Evolutionary conservation across 768 basidiomycete genomes (phyloP).

Genomic region (Lentinula aciculospora): DNA sequence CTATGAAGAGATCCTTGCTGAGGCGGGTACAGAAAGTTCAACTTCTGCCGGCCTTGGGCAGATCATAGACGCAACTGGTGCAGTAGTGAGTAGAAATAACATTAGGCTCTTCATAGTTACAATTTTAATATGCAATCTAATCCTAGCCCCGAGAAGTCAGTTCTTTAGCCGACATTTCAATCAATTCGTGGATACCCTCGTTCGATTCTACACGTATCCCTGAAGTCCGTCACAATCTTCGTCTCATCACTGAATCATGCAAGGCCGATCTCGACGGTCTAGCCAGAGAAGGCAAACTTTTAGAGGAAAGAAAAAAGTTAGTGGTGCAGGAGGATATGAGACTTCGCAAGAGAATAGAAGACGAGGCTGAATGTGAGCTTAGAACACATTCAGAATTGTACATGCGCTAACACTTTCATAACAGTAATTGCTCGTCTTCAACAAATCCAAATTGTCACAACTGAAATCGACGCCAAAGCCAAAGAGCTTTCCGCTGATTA

Average conservation of each 20-base stretch:
- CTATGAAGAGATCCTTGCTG: conserved; percentile 92
- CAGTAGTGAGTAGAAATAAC: conserved; percentile 54
- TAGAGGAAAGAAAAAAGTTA: conserved; percentile 76
- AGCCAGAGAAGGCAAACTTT: conserved; percentile 81
- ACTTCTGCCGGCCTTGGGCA: conserved; percentile 60
- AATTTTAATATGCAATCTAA: conserved; percentile 1
- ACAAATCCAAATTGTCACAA: conserved; percentile 68
- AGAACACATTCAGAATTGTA: not conserved
- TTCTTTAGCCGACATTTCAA: conserved; percentile 73
- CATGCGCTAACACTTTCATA: not conserved
- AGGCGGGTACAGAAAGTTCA: conserved; percentile 60
- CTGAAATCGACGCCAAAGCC: conserved; percentile 61
- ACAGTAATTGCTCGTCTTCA: conserved; percentile 76
- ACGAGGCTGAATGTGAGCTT: conserved; percentile 70
- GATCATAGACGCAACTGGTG: conserved; percentile 93
- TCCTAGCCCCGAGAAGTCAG: conserved; percentile 81
- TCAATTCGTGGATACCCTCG: conserved; percentile 80
- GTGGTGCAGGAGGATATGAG: conserved; percentile 65
- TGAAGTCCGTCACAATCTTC: conserved; percentile 94
- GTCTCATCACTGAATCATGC: conserved; percentile 78
- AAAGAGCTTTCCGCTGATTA: conserved; percentile 60
- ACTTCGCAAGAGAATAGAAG: conserved; percentile 61
- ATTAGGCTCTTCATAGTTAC: not conserved
- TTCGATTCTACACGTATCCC: conserved; percentile 87
- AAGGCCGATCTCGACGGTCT: conserved; percentile 84